Percentiles rank a stretch among this genome's conserved stretches.
Evolutionary conservation across 345 rosid genomes (phyloP).

Genomic region (Hevea brasiliensis): DNA sequence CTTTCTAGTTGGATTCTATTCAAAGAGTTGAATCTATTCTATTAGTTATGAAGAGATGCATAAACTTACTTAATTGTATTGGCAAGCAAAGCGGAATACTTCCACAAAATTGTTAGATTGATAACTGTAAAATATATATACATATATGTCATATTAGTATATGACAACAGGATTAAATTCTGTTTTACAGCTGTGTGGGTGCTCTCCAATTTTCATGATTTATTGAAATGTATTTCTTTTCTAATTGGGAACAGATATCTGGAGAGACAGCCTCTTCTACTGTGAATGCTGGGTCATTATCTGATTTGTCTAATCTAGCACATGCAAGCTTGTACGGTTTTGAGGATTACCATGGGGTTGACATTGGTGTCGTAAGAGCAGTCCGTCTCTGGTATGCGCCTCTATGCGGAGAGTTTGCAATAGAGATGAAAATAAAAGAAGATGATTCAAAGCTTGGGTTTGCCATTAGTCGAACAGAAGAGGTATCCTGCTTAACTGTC

Average conservation of each 20-base stretch:
- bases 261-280: conserved; percentile 94
- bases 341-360: conserved; percentile 97
- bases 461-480: conserved; percentile 97
- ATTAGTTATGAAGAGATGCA: background rate
- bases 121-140: too few relatives aligned
- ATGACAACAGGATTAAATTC: too few relatives aligned
- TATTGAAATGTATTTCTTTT: background rate
- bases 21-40: too few relatives aligned
- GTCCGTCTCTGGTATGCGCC: conserved; percentile 94
- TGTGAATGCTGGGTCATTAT: conserved; percentile 74
- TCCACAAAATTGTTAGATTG: too few relatives aligned
- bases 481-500: conserved; percentile 40
- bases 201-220: background rate
- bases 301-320: conserved; percentile 76
- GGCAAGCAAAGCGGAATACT: background rate
- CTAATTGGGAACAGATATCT: conserved; percentile 58
- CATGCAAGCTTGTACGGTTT: conserved; percentile 84
- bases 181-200: too few relatives aligned
- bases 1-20: too few relatives aligned
- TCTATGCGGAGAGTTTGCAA: conserved; percentile 57
- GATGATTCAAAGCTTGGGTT: conserved; percentile 86
- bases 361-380: conserved; percentile 93
- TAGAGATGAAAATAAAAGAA: conserved; percentile 72
- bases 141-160: too few relatives aligned
- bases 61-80: too few relatives aligned